Evolutionary conservation across 768 basidiomycete genomes (phyloP), one percentile per base, ranked within the genome.

Genomic region (Hypholoma sublateritium): DNA sequence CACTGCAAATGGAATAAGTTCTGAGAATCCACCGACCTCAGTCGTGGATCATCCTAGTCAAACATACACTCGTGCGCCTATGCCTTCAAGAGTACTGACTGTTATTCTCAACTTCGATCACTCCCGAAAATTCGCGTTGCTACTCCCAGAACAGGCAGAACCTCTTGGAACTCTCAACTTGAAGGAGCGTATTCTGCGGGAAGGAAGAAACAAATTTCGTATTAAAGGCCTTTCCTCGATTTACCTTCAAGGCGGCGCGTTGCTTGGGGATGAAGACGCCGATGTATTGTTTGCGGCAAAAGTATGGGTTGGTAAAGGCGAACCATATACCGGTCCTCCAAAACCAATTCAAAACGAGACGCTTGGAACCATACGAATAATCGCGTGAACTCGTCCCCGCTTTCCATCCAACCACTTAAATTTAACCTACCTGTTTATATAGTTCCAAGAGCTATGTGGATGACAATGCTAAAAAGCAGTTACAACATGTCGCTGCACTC

Each of bases 131-230:
- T 70, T 70, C 42, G 69, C 64, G 16, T 37, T 73, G 21, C 46
- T 71, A 34, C 54, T 71, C 2, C 39, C 17, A 17, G 17, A 17
- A 14, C 8, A 6, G 12, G 16, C 13, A 8, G 13, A 16, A 5
- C 14, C 39, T 41, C 39, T 17, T 16, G 39, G 17, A 41, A 13
- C 17, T 41, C 39, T 41, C 28, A 9, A 32, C 9, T 32, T 32
- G 39, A 17, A 41, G 39, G 39, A 41, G 14, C 39, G 37, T 16
- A 73, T 75, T 52, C 66, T 75, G 28, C 65, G 65, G 28, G 67
- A 73, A 60, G 72, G 72, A n/a, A 66, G 67, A 36, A 75, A 76
- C 55, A 75, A 75, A 60, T 73, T 76, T 54, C 67, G 72, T 14
- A 53, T 59, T 50, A 71, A 72, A 64, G 64, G 57, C 24, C 68